Base-by-base conservation (phyloP, 495 filamentous ascomycete genomes). In the Glutinoglossum americanum region DNA sequence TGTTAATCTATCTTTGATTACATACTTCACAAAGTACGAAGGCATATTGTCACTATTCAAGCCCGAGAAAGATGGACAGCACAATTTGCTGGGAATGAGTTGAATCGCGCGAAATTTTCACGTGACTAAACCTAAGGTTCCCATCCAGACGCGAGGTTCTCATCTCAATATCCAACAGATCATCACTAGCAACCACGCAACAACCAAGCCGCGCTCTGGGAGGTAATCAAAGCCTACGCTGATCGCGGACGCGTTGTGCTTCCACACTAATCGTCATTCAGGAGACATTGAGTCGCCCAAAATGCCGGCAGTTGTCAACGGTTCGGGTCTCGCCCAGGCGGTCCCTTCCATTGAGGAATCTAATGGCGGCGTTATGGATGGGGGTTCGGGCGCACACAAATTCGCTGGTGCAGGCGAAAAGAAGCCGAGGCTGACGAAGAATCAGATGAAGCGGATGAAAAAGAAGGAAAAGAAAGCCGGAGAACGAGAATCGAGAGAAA, bases 381-480 rank as follows among this genome's bases (percentile, higher is more conserved):
- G 49, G 23, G 49, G 17, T 53, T 53, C 49, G 8, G 13, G 49
- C 49, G 32, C 47, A 32, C 17, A 26, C 51, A 35, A 5, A 39
- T 10, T 26, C 19, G 55, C 44, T 8, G 44, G 27, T 9, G 35
- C 30, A 17, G 37, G 17, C 55, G 79, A 74, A 54, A 78, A 82
- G 60, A 82, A 82, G 64, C 77, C 77, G 60, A 75, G 80, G 67
- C 80, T 83, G 56, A 72, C 80, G 56, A 83, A 86, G 25, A 83
- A 84, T 44, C 84, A 89, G 70, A 72, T 81, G 49, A 76, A 84
- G 66, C 78, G 84, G 65, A 79, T 93, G 23, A 92, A 88, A 71
- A 78, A 79, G 65, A 95, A 94, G 78, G 84, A 85, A 61, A 85
- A 87, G 70, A 66, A 84, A 82, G 71, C 77, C 82, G 60, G 76